phyloP scores from a whole-genome alignment of 1,284 basidiomycete species.

The Tylopilus sp. region DNA sequence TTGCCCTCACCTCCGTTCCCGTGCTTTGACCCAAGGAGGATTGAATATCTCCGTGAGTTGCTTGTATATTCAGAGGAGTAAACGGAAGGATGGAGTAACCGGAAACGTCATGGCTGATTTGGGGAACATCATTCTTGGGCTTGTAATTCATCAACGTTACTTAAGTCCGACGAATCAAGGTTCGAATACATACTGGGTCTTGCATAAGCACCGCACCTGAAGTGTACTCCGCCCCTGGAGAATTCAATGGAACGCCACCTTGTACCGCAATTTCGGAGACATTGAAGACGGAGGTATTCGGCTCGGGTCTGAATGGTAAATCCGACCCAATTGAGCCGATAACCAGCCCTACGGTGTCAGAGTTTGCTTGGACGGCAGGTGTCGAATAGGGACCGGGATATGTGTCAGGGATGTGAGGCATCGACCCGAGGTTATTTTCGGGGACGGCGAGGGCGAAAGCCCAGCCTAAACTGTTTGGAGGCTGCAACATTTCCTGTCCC shows the following conservation, averaged over 20 bases:
- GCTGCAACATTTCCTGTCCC: not conserved
- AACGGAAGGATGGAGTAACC: not conserved
- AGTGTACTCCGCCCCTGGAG: not conserved
- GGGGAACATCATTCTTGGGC: not conserved
- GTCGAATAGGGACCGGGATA: not conserved
- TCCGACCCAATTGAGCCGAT: not conserved
- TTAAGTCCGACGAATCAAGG: not conserved
- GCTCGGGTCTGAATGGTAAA: not conserved
- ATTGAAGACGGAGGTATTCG: not conserved
- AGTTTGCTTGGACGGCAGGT: not conserved
- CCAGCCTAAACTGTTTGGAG: not conserved
- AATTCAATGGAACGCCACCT: not conserved
- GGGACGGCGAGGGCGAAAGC: not conserved
- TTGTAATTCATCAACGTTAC: conserved; percentile 4
- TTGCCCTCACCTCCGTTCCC: conserved; percentile 6
- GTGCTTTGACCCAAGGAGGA: not conserved
- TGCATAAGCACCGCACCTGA: not conserved
- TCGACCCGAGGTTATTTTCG: not conserved
- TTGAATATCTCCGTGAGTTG: not conserved
- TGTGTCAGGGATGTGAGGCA: not conserved
- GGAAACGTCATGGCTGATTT: not conserved
- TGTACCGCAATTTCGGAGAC: not conserved
- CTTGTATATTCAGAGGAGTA: not conserved
- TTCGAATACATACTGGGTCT: conserved; percentile 13
- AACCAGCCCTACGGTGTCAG: not conserved